Base-by-base conservation (phyloP, 2,329 filamentous ascomycete species). In the Aureobasidium sp. region DNA sequence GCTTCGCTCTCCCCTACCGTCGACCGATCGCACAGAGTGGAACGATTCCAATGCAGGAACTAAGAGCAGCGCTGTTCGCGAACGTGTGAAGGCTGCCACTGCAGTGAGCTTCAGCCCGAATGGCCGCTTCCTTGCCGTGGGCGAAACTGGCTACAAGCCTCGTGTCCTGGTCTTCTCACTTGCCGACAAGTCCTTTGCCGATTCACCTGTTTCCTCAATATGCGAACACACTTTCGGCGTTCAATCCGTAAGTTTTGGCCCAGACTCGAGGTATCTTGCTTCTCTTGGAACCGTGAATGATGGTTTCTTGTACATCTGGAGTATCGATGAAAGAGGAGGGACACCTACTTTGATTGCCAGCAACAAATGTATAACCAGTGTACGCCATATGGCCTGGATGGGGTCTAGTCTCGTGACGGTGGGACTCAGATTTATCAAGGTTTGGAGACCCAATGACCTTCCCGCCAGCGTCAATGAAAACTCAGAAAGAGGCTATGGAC, bases 271-370 rank as follows among this genome's bases (percentile, higher is more conserved):
- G 66, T 96, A 88, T 73, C 81, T 99, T 37, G 94, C 94, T 2
- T 96, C 91, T 25, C 80, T 99, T 13, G 94, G 94, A 32, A 85
- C 88, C 21, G 83, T 89, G 61, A 97, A 97, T 71, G 94, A 99
- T 74, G 93, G 93, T 1, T 97, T 95, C 71, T 80, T 99, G 25
- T 96, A 93, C 72, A 82, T 97, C 32, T 97, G 93, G 92, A 85
- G 81, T 67, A 84, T 97, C 66, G 91, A 95, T 69, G 77, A 87
- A n/a, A 88, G 86, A 53, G 94, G 85, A 10, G 93, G 92, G 21
- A 83, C 87, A 25, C 87, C 91, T 2, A 91, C 82, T 68, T 78
- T 97, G 37, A 81, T 86, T 83, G 93, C 81, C 72, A 96, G 83
- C 80, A 97, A 97, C 74, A 90, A 94, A 72, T 97, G 94, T 75